Evolutionary conservation across 2,329 filamentous ascomycete species (phyloP).

Genomic region (Botrytis deweyae): DNA sequence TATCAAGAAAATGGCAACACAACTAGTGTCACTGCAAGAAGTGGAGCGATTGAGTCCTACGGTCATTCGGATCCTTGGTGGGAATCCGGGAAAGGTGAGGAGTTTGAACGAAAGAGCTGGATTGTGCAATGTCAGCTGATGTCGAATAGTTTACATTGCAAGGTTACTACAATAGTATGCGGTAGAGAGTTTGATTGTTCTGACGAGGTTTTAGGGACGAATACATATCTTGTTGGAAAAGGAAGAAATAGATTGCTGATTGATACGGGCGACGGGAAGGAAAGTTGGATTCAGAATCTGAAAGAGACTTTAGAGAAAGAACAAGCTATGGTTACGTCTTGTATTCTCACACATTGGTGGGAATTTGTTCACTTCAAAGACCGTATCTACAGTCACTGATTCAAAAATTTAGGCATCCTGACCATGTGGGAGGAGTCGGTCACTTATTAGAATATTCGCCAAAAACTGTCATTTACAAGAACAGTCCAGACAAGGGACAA

Average conservation of each 20-base stretch:
- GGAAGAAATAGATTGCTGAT: constrained; percentile 74
- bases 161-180: constrained; percentile 42
- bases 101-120: not conserved
- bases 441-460: constrained; percentile 68
- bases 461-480: constrained; percentile 63
- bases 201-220: constrained; percentile 70
- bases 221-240: constrained; percentile 88
- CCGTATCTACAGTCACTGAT: not conserved
- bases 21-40: constrained; percentile 53
- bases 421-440: constrained; percentile 75
- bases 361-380: not conserved
- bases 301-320: constrained; percentile 64
- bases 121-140: constrained; percentile 19
- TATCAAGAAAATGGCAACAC: constrained; percentile 37
- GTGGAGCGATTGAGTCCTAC: constrained; percentile 75
- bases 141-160: constrained; percentile 57
- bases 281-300: constrained; percentile 69
- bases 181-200: not conserved
- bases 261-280: constrained; percentile 79
- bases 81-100: constrained; percentile 79
- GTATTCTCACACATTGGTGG: constrained; percentile 81
- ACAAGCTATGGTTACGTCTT: constrained; percentile 64
- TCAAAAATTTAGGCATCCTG: constrained; percentile 55
- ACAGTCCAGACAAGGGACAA: constrained; percentile 55
- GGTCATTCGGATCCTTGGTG: constrained; percentile 81